Base-by-base conservation (phyloP, 1,284 basidiomycete species). In the Porodaedalea pini region DNA sequence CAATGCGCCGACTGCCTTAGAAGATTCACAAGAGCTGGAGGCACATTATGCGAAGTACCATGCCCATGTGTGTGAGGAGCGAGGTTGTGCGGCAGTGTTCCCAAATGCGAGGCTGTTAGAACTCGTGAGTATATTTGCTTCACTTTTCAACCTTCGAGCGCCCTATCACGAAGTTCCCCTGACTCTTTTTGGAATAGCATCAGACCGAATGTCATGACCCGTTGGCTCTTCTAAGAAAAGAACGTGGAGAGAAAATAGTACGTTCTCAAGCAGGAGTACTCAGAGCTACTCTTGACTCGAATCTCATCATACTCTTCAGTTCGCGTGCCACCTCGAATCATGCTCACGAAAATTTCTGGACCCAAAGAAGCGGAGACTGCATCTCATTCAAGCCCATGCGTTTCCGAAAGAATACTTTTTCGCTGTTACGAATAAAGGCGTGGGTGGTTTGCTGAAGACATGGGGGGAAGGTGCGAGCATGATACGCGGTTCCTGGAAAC, bases 341-440 rank as follows among this genome's bases (percentile, higher is more conserved):
- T 95, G 93, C 67, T 63, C 72, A 1, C 78, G 80, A 40, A 65
- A 74, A n/a, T 95, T 94, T 68, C 67, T 72, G 4, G 86, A 81
- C 0, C 93, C 93, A 1, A 93, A 92, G 71, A 75, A 80, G 13
- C 80, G 93, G 8, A 76, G 93, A 13, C 74, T 90, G 47, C 93
- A 95, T 72, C 78, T 95, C 45, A 90, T 95, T 53, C 78, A 86
- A 65, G 81, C 78, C 17, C 93, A 96, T 66, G 79, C 78, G 41
- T 96, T 88, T 66, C 93, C 93, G 1, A 86, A 88, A 68, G 81
- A 92, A 64, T 95, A 86, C 71, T 94, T 91, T 71, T 95, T 94
- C 69, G 81, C 85, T 21, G 86, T 95, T 43, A 92, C 90, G 7
- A 92, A 93, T 69, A 92, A 90, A 69, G 92, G 92, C 21, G 82